Conservation (phyloP, 2,329 filamentous ascomycete species). For the Phyllosticta citribraziliensis region DNA sequence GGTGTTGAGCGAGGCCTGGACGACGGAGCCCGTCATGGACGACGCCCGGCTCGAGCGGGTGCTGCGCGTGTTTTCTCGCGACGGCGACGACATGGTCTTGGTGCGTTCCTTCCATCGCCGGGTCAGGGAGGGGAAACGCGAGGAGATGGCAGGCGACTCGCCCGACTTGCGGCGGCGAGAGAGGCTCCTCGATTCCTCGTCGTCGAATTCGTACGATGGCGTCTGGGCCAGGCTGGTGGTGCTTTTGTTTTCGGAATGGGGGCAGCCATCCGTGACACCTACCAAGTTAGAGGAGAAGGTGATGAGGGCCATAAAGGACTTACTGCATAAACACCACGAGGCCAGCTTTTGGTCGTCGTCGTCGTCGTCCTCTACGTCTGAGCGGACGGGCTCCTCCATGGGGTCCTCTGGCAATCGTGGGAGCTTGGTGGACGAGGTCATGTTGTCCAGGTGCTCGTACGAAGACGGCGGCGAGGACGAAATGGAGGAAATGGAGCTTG, state of each 20-base stretch:
- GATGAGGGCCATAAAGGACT: neutral
- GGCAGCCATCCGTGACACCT: slow-evolving; percentile 53
- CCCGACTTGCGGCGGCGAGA: slow-evolving; percentile 48
- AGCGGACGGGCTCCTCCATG: slow-evolving; percentile 51
- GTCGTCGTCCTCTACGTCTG: slow-evolving; percentile 28
- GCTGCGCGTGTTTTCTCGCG: slow-evolving; percentile 4
- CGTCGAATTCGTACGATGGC: slow-evolving; percentile 56
- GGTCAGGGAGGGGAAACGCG: slow-evolving; percentile 48
- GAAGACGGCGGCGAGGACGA: slow-evolving; percentile 40
- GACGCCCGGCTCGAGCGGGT: slow-evolving; percentile 64
- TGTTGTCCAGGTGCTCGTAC: slow-evolving; percentile 44
- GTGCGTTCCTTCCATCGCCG: slow-evolving; percentile 45
- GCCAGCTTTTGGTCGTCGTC: slow-evolving; percentile 38
- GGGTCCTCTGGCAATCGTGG: slow-evolving; percentile 81
- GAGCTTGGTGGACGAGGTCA: slow-evolving; percentile 55
- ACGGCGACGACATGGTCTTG: slow-evolving; percentile 19
- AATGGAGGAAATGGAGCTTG: slow-evolving; percentile 70
- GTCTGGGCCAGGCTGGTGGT: slow-evolving; percentile 5
- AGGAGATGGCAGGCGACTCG: slow-evolving; percentile 55
- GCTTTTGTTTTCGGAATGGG: slow-evolving; percentile 43
- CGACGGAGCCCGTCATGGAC: slow-evolving; percentile 57
- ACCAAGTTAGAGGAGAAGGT: slow-evolving; percentile 12
- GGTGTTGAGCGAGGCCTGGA: slow-evolving; percentile 27
- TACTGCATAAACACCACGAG: slow-evolving; percentile 1
- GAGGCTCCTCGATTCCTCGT: slow-evolving; percentile 41